Evolutionary conservation across 2,329 filamentous ascomycete species (phyloP).

Genomic region (Graphilbum sp.): DNA sequence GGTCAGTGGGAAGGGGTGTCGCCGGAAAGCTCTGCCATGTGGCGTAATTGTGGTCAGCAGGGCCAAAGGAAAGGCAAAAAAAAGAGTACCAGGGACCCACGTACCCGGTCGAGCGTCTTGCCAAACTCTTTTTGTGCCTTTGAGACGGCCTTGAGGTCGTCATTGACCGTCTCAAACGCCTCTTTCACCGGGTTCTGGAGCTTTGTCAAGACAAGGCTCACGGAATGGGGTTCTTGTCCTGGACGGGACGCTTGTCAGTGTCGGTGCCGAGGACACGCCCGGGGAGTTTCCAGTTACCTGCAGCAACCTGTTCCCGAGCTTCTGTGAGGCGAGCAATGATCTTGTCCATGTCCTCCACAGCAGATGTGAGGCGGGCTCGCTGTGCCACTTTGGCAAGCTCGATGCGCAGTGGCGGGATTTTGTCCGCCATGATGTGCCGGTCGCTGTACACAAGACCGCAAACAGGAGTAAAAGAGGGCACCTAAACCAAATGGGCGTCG

Average conservation of each 20-base stretch:
- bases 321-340: slow-evolving; percentile 62
- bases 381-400: slow-evolving; percentile 59
- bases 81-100: too few relatives aligned
- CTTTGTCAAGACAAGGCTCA: slow-evolving; percentile 61
- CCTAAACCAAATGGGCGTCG: too few relatives aligned
- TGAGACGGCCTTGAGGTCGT: slow-evolving; percentile 69
- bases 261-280: slow-evolving; percentile 5
- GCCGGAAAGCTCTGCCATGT: slow-evolving; percentile 22
- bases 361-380: slow-evolving; percentile 51
- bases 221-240: slow-evolving; percentile 48
- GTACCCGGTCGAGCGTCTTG: slow-evolving; percentile 69
- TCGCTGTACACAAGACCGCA: too few relatives aligned
- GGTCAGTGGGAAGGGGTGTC: slow-evolving; percentile 57
- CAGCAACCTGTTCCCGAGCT: slow-evolving; percentile 57
- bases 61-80: neutral
- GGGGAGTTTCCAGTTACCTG: too few relatives aligned
- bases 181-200: slow-evolving; percentile 75
- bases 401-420: slow-evolving; percentile 42
- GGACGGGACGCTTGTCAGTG: neutral
- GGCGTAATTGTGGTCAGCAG: too few relatives aligned
- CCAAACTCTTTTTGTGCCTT: slow-evolving; percentile 69
- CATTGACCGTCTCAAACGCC: slow-evolving; percentile 64
- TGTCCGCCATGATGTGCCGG: slow-evolving; percentile 9
- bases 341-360: slow-evolving; percentile 64
- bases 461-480: too few relatives aligned